These are phyloP conservation scores for Aureobasidium subglaciale DNA, from an alignment of 2,329 filamentous ascomycete species.

Conservation along the genomic window DNA sequence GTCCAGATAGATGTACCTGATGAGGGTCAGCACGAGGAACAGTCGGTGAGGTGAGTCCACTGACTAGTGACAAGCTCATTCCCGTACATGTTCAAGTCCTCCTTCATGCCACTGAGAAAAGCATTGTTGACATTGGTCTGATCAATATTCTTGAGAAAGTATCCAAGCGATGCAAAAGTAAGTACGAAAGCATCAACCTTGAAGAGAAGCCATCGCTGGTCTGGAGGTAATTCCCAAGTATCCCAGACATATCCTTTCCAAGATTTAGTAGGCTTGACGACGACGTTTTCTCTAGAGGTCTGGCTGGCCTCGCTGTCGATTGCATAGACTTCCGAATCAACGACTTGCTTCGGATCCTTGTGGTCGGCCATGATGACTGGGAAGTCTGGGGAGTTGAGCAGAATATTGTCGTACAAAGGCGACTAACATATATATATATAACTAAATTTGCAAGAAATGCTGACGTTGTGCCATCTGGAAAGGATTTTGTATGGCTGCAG, in stretches of 20 bases:
- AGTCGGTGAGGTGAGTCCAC: too few relatives aligned
- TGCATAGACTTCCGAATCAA: neutral
- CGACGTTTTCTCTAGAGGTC: neutral
- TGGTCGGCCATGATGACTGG: neutral
- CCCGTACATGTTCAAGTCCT: constrained; percentile 33
- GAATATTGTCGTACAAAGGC: too few relatives aligned
- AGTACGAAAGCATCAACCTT: constrained; percentile 10
- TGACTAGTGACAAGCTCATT: constrained; percentile 28
- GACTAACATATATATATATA: too few relatives aligned
- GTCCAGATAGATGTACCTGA: constrained; percentile 12
- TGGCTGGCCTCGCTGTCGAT: neutral
- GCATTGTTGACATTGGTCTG: constrained; percentile 37
- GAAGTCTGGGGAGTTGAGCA: too few relatives aligned
- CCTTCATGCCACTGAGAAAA: constrained; percentile 37
- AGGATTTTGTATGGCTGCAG: too few relatives aligned
- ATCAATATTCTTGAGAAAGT: constrained; percentile 26
- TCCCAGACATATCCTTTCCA: constrained; percentile 10
- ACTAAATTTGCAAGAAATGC: too few relatives aligned
- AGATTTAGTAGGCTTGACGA: neutral
- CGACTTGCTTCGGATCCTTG: neutral
- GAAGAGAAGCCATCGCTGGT: constrained; percentile 6
- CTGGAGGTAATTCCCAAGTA: constrained; percentile 5
- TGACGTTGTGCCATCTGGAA: too few relatives aligned
- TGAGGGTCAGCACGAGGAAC: constrained; percentile 25
- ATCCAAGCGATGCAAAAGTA: constrained; percentile 1